Evolutionary conservation across 176 grass and related monocot species (phyloP).

Genomic region (Aegilops tauschii): DNA sequence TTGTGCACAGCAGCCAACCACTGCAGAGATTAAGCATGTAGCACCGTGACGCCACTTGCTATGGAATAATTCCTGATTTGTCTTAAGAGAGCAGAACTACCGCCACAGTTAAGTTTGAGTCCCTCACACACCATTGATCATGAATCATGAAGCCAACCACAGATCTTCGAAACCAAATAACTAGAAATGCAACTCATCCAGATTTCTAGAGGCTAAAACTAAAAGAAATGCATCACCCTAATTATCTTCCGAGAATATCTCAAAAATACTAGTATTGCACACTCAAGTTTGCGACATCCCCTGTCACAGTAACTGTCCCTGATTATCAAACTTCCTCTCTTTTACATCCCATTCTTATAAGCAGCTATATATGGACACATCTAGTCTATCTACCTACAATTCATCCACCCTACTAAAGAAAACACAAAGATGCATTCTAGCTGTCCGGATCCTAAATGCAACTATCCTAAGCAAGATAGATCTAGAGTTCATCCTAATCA

Average conservation of each 20-base stretch:
- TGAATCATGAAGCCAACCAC: background rate
- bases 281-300: background rate
- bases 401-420: too few species aligned
- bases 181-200: too few species aligned
- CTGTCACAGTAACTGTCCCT: background rate
- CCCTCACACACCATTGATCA: background rate
- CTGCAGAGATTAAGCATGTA: background rate
- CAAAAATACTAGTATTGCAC: background rate
- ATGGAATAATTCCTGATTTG: slow-evolving; percentile 1
- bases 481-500: too few species aligned
- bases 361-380: background rate
- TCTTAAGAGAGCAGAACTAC: background rate
- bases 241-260: background rate
- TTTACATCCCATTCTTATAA: background rate
- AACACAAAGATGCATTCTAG: background rate
- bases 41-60: background rate
- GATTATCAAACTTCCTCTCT: too few species aligned
- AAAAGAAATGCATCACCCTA: background rate
- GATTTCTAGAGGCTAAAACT: too few species aligned
- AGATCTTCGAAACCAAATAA: background rate
- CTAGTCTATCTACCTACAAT: background rate
- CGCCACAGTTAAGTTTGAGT: background rate
- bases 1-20: background rate
- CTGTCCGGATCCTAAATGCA: background rate
- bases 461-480: background rate